Conservation (phyloP, 2,329 filamentous ascomycete genomes). For the Colletotrichum lindemuthianum region DNA sequence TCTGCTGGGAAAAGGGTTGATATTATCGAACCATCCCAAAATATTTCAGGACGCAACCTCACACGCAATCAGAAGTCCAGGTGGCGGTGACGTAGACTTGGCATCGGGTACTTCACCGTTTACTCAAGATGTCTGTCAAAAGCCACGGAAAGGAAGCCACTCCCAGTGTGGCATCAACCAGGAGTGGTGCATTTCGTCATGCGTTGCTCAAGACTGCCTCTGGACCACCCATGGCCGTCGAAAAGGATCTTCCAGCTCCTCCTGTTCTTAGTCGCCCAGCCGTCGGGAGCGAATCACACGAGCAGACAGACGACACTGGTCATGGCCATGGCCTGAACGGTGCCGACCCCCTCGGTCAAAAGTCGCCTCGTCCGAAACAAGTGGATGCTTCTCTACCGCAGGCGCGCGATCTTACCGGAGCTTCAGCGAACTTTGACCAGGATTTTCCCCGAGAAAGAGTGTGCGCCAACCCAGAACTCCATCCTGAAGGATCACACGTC, state of each 20-base stretch:
- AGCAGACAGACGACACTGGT: background rate
- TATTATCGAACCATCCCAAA: too few species aligned
- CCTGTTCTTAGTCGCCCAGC: constrained; percentile 35
- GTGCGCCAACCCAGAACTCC: constrained; percentile 32
- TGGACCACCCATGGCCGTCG: constrained; percentile 35
- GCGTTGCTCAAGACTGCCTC: constrained; percentile 40
- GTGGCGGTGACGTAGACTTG: constrained; percentile 47
- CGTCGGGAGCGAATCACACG: constrained; percentile 20
- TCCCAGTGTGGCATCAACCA: constrained; percentile 21
- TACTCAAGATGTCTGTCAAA: constrained; percentile 37
- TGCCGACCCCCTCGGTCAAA: constrained; percentile 13
- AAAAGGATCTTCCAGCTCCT: constrained; percentile 38
- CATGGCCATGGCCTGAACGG: constrained; percentile 7
- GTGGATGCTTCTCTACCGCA: background rate
- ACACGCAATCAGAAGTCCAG: background rate
- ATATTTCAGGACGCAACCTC: too few species aligned
- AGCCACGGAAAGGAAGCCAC: constrained; percentile 13
- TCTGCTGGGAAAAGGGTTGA: too few species aligned
- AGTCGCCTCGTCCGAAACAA: background rate
- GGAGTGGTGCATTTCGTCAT: constrained; percentile 35
- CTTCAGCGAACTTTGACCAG: background rate
- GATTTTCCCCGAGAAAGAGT: constrained; percentile 15
- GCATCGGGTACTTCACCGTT: constrained; percentile 45
- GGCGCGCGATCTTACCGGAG: background rate
- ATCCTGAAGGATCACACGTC: constrained; percentile 29